phyloP scores from a whole-genome alignment of 2,329 filamentous ascomycete species.

The Harringtonia lauricola region DNA sequence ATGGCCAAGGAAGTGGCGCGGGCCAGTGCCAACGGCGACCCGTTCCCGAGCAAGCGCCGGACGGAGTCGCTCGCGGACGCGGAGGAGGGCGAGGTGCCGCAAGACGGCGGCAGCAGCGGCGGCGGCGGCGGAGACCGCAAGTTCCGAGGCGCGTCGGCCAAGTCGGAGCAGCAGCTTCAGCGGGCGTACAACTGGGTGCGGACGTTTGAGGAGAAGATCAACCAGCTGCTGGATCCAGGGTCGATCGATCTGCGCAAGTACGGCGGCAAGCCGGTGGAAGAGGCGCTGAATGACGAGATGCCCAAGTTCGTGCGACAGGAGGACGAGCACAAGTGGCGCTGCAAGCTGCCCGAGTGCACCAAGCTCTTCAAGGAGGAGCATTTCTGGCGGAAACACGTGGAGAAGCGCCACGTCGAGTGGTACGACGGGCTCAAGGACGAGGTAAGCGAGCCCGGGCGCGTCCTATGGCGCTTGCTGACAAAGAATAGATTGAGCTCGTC shows the following conservation, averaged over 20 bases:
- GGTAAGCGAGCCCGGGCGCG: slow-evolving; percentile 38
- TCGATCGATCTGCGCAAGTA: slow-evolving; percentile 80
- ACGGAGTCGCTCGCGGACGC: slow-evolving; percentile 31
- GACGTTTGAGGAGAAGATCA: slow-evolving; percentile 94
- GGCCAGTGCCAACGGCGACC: slow-evolving; percentile 71
- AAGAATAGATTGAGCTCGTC: slow-evolving; percentile 65
- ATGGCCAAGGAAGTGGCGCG: slow-evolving; percentile 75
- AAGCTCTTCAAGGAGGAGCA: slow-evolving; percentile 96
- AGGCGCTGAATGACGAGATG: slow-evolving; percentile 79
- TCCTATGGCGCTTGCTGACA: neutral
- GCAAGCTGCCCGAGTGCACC: slow-evolving; percentile 89
- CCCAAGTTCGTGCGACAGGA: slow-evolving; percentile 89
- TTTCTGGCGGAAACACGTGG: slow-evolving; percentile 96
- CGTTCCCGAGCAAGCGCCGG: slow-evolving; percentile 76
- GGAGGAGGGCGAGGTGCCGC: slow-evolving; percentile 52
- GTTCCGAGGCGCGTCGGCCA: slow-evolving; percentile 56
- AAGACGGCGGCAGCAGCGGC: slow-evolving; percentile 47
- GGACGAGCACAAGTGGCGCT: slow-evolving; percentile 92
- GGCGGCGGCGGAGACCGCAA: slow-evolving; percentile 27
- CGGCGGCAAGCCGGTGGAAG: slow-evolving; percentile 76
- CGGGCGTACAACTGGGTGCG: slow-evolving; percentile 98
- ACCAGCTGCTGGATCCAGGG: slow-evolving; percentile 85
- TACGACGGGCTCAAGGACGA: slow-evolving; percentile 69
- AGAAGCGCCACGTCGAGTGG: slow-evolving; percentile 91
- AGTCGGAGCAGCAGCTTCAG: slow-evolving; percentile 83